phyloP scores from a whole-genome alignment of 1,139 yeast species.

The Pichia sp. region DNA sequence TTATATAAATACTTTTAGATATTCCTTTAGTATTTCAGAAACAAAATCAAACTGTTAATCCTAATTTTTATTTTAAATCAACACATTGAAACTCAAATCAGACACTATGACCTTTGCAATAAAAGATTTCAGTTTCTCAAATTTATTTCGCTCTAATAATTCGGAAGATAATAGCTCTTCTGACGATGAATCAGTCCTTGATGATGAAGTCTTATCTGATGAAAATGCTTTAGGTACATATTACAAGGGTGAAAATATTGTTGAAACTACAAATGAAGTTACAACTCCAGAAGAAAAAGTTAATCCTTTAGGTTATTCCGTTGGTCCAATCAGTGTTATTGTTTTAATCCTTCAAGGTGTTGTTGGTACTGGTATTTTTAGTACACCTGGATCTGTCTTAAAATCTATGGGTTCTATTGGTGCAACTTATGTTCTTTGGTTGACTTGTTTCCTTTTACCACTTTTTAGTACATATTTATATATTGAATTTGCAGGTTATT shows the following conservation, averaged over 20 bases:
- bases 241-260: no score
- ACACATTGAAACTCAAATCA: no score
- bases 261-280: background rate
- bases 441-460: slow-evolving; percentile 35
- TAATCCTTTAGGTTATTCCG: slow-evolving; percentile 37
- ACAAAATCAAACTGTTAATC: no score
- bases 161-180: no score
- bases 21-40: no score
- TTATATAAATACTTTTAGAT: no score
- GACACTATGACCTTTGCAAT: no score
- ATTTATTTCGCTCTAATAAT: no score
- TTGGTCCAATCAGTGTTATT: slow-evolving; percentile 29
- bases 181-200: no score
- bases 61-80: no score
- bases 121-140: no score
- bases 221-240: background rate
- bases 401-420: slow-evolving; percentile 39
- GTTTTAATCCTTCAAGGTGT: slow-evolving; percentile 37
- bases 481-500: slow-evolving; percentile 38
- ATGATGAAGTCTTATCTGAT: no score
- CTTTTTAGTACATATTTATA: slow-evolving; percentile 34
- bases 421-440: slow-evolving; percentile 39
- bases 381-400: slow-evolving; percentile 36
- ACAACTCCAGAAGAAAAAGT: slow-evolving; percentile 38
- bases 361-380: slow-evolving; percentile 42